A percentile compares a stretch with the other conserved stretches of the same genome.
Evolutionary conservation across 1,139 yeast genomes (phyloP).

Genomic region (Sugiyamaella xylanicola): DNA sequence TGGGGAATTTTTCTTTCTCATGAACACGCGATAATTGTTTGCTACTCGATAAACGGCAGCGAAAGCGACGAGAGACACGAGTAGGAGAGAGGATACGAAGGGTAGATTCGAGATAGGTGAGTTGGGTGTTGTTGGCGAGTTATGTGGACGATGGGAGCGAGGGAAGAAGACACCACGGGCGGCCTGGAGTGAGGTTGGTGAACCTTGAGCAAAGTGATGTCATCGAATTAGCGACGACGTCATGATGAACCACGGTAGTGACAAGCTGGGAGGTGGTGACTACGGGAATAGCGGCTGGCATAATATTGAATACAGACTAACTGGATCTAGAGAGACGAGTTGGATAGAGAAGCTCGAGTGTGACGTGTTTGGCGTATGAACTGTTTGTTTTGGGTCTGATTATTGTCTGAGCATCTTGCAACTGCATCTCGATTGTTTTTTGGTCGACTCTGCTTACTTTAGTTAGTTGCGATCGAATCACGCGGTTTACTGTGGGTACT

Average conservation of each 20-base stretch:
- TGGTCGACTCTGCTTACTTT: neutral
- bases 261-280: neutral
- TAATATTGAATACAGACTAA: neutral
- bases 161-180: neutral
- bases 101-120: too few relatives aligned
- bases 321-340: neutral
- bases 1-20: neutral
- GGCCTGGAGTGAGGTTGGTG: neutral
- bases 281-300: neutral
- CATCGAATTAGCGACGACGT: conserved; percentile 15
- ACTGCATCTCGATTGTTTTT: too few relatives aligned
- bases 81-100: too few relatives aligned
- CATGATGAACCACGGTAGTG: conserved; percentile 10
- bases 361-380: too few relatives aligned
- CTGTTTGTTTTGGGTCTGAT: too few relatives aligned
- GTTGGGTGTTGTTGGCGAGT: neutral
- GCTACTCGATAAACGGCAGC: neutral
- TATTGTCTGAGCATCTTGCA: too few relatives aligned
- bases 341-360: too few relatives aligned
- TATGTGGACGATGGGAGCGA: neutral
- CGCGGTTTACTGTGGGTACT: too few relatives aligned
- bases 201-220: conserved; percentile 19
- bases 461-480: neutral
- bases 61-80: neutral
- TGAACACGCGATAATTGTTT: conserved; percentile 1